Evolutionary conservation across 2,329 filamentous ascomycete species (phyloP).

Genomic region (Colletotrichum eremochloae): DNA sequence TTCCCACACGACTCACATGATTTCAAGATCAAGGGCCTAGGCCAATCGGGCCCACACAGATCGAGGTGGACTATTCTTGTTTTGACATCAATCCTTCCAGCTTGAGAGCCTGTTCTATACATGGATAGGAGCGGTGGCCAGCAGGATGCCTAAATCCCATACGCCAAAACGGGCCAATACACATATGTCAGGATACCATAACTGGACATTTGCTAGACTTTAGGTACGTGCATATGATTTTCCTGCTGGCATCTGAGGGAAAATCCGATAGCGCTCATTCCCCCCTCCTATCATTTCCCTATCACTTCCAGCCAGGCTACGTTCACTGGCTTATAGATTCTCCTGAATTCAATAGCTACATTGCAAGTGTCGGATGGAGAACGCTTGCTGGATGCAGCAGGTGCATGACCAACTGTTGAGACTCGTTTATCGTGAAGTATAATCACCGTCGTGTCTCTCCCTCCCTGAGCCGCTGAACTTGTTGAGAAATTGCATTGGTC

Average conservation of each 20-base stretch:
- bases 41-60: conserved; percentile 19
- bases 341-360: background rate
- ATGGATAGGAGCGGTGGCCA: background rate
- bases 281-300: too few relatives aligned
- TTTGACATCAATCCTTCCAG: conserved; percentile 32
- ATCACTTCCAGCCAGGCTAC: background rate
- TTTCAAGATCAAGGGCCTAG: background rate
- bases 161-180: background rate
- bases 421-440: background rate
- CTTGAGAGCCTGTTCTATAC: background rate
- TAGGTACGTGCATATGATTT: background rate
- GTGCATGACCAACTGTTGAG: background rate
- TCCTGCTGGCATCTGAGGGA: background rate
- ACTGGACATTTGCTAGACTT: background rate
- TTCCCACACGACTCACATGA: background rate
- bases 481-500: background rate
- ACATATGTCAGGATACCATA: background rate
- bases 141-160: background rate
- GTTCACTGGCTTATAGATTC: background rate
- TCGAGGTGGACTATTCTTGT: conserved; percentile 23
- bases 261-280: background rate
- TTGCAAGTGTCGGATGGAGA: background rate
- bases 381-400: background rate
- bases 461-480: background rate
- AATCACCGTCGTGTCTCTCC: background rate